Evolutionary conservation across 2,329 filamentous ascomycete species (phyloP), one percentile per base, ranked within the genome.

Genomic region (Diaporthe sp.): DNA sequence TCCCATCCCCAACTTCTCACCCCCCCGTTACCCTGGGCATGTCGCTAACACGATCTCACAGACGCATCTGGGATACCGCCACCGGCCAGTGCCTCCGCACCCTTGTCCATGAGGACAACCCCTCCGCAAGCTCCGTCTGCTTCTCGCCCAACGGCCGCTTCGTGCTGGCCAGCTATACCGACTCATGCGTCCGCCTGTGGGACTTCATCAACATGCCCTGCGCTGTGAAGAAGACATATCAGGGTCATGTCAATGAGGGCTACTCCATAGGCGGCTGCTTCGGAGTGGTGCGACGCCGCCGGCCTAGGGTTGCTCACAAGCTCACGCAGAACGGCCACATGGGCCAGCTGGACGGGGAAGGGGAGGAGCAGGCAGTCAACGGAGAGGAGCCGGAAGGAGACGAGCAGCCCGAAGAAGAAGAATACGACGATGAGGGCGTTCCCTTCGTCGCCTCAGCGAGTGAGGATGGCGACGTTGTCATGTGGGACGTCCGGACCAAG

Each of bases 11-110:
- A 13, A 10, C 17, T 46, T 13, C 25, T 49, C 10, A n/a, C 3
- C 34, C 4, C 4, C 8, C 37, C 37, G 4, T 0, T 57, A 31
- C 34, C 60, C 79, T 60, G 77, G 61, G 62, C 39, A 31, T 19
- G 25, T 74, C 71, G 57, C 37, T 53, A 15, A 61, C 60, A 34
- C 28, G 10, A 42, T 17, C 28, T 13, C 1, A 55, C 76, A 94
- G 92, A 78, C 94, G 97, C 74, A 94, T 99, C 77, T 99, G 97
- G 97, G 97, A 99, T 82, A 97, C 96, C 0, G 93, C 92, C 25
- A 98, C 96, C 2, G 97, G 97, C 2, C 97, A 99, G 84, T 99
- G 97, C 84, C 89, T 99, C 39, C 93, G 96, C 71, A 99, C 97
- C 0, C 90, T 99, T 3, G 95, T 99, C 19, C 95, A 98, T 86